Conservation (phyloP, 352 stramenopile species). For the Aphanomyces stellatus region DNA sequence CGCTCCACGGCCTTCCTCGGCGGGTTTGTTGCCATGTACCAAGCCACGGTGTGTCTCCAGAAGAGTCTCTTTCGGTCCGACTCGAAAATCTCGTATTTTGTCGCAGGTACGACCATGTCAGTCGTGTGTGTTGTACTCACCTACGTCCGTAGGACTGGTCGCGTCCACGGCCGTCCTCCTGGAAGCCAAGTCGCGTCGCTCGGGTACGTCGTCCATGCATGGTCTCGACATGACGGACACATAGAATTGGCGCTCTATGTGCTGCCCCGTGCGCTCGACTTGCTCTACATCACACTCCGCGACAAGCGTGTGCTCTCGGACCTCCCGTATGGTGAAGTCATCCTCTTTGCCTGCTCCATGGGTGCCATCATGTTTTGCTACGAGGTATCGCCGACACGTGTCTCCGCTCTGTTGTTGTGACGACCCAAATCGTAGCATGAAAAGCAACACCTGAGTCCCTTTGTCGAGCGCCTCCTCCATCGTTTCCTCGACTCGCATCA, state of each 20-base stretch:
- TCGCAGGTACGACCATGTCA: constrained; percentile 27
- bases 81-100: constrained; percentile 70
- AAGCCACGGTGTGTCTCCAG: constrained; percentile 54
- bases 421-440: constrained; percentile 9
- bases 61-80: constrained; percentile 43
- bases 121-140: neutral
- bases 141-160: constrained; percentile 24
- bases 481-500: constrained; percentile 12
- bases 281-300: constrained; percentile 62
- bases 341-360: constrained; percentile 73
- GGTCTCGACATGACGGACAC: neutral
- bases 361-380: constrained; percentile 79
- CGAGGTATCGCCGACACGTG: constrained; percentile 34
- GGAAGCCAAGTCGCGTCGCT: constrained; percentile 69
- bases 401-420: constrained; percentile 10
- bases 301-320: constrained; percentile 60
- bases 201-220: constrained; percentile 31
- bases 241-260: constrained; percentile 72
- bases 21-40: constrained; percentile 64
- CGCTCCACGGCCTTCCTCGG: constrained; percentile 69
- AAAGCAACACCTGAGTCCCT: constrained; percentile 18
- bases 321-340: constrained; percentile 57
- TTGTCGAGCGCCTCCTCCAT: constrained; percentile 12
- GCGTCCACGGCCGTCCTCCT: constrained; percentile 66
- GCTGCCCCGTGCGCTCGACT: constrained; percentile 64